Conservation (phyloP, 1,284 basidiomycete species). For the Leucoagaricus sp. region DNA sequence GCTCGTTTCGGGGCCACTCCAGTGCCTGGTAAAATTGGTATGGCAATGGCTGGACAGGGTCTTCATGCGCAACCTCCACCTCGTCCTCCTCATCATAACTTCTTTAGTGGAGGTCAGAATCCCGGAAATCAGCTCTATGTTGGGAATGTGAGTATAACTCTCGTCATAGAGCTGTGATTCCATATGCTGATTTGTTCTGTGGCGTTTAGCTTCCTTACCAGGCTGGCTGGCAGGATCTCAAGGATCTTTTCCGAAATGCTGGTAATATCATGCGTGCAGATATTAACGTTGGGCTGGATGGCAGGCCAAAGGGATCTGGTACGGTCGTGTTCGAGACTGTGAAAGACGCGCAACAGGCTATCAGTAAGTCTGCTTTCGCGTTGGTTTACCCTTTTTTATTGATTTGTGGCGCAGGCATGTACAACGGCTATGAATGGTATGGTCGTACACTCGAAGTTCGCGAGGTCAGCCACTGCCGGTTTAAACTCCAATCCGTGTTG, state of each 20-base stretch:
- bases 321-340: conserved; percentile 93
- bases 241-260: conserved; percentile 93
- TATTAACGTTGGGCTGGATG: conserved; percentile 90
- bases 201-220: conserved; percentile 75
- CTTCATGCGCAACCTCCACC: conserved; percentile 73
- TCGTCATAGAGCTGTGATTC: no score
- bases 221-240: conserved; percentile 98
- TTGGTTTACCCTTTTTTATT: conserved; percentile 2
- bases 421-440: conserved; percentile 94
- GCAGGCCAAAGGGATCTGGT: conserved; percentile 91
- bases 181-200: no score
- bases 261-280: conserved; percentile 95
- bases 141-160: conserved; percentile 79
- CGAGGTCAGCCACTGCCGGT: conserved; percentile 55
- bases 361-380: conserved; percentile 55
- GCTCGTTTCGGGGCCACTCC: conserved; percentile 93
- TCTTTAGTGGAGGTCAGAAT: conserved; percentile 60
- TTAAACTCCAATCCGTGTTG: not conserved
- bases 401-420: conserved; percentile 66
- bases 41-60: conserved; percentile 85
- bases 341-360: conserved; percentile 90
- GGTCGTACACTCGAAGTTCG: conserved; percentile 91
- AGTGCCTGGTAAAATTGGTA: conserved; percentile 90
- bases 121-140: conserved; percentile 91
- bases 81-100: conserved; percentile 74